Conservation (phyloP, 78 protist species). For the Emiliania huxleyi region DNA sequence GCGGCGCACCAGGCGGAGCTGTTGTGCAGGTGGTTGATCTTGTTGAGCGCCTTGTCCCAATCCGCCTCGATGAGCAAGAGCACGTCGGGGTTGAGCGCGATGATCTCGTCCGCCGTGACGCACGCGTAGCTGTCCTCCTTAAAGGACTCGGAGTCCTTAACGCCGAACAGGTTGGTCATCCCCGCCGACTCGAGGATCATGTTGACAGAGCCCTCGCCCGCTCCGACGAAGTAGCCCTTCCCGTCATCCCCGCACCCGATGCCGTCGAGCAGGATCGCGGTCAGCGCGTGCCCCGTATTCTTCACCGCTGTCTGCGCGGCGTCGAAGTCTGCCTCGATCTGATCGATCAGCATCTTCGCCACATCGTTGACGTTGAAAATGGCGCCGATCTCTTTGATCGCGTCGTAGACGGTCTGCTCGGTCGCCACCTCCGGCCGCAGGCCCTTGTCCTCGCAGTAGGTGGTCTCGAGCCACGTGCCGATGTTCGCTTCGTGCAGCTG, state of each 20-base stretch:
- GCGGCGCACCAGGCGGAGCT: background rate
- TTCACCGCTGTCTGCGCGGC: background rate
- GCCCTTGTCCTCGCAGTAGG: background rate
- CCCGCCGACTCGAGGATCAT: background rate
- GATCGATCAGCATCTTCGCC: background rate
- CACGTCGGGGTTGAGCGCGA: background rate
- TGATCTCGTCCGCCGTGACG: background rate
- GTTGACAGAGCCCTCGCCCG: background rate
- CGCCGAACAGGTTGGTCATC: background rate
- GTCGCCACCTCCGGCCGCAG: background rate
- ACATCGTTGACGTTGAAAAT: background rate
- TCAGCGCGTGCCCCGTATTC: background rate
- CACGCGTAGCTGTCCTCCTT: background rate
- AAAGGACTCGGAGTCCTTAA: too few species aligned
- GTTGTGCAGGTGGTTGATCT: background rate
- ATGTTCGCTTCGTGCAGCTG: background rate
- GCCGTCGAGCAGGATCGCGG: background rate
- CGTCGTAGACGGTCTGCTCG: background rate
- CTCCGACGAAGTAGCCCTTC: background rate
- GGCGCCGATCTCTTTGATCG: background rate
- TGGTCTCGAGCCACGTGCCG: background rate
- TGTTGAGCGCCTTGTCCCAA: background rate
- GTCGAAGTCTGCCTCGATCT: background rate
- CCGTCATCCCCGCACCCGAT: background rate
- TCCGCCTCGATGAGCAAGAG: background rate